Conservation (phyloP, 2,329 filamentous ascomycete genomes). For the Exophiala sideris region DNA sequence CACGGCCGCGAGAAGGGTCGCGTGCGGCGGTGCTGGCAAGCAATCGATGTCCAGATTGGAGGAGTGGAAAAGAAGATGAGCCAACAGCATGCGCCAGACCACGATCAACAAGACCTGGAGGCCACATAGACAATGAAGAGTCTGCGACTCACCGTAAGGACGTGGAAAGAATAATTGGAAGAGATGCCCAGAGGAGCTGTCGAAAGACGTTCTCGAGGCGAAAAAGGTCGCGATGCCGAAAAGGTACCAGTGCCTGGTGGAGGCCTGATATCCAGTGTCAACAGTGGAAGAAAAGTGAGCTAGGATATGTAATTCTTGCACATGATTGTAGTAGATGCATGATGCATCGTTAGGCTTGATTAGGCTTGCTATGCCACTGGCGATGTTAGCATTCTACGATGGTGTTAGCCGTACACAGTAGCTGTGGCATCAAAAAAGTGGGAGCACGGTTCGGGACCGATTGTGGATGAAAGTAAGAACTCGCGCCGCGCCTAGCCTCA, state of each 20-base stretch:
- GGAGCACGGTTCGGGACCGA: too few species aligned
- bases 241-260: conserved; percentile 10
- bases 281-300: conserved; percentile 2
- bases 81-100: conserved; percentile 8
- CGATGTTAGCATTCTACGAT: conserved; percentile 2
- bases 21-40: conserved; percentile 18
- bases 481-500: conserved; percentile 24
- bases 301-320: conserved; percentile 4
- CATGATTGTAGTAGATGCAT: conserved; percentile 5
- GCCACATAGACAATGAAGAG: conserved; percentile 2
- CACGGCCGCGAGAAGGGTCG: conserved; percentile 20
- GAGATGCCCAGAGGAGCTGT: conserved; percentile 4
- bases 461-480: conserved; percentile 4
- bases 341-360: conserved; percentile 11
- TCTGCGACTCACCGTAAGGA: conserved; percentile 9
- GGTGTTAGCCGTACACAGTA: conserved; percentile 1
- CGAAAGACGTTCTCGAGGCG: conserved; percentile 7
- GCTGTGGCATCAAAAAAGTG: too few species aligned
- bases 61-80: background rate
- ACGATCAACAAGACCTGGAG: conserved; percentile 4
- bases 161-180: conserved; percentile 20
- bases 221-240: conserved; percentile 14
- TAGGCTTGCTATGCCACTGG: conserved; percentile 10
- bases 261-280: conserved; percentile 16
- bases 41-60: conserved; percentile 10